Evolutionary conservation across 805 yeast genomes (phyloP), one percentile per base, ranked within the genome.

Genomic region (Nakazawaea laoshanensis): DNA sequence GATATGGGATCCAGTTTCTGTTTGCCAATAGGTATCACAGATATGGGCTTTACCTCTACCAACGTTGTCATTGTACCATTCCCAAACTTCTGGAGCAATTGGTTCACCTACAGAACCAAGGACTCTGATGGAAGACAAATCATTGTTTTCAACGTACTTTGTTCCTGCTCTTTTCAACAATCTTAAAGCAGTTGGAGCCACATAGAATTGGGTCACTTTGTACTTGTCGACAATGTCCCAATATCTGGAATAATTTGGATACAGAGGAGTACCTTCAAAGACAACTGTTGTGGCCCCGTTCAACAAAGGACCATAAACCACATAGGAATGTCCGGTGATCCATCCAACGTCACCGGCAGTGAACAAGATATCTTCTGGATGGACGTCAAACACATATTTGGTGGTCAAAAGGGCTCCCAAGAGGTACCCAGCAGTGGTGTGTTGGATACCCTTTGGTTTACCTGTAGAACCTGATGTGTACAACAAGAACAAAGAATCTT

Each of bases 301-400:
- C 19, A 70, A 55, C 51, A 83, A 64, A 24, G 94, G 94, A 36
- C 94, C 94, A 53, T 83, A 83, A 30, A 82, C 72, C 13, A 76
- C 87, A 48, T 83, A 83, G 8, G 92, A 70, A 59, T 83, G 94
- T 38, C 94, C 94, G 5, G 94, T 83, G 49, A 83, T 80, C 94
- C 94, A 83, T 49, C 94, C 94, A 34, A 83, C 80, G 59, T 83
- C 94, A 52, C 92, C 94, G 19, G 94, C 92, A 12, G 92, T 82
- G 67, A 83, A 83, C 37, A 83, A 65, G 10, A 74, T 63, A 52
- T 83, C 94, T 38, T 78, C 77, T 26, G 70, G 67, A 48, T 82
- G 87, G 25, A 80, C 65, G 55, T 83, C 94, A 55, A 83, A 83
- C 28, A 74, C 70, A 49, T 83, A 83, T 49, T 76, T 76, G 47